phyloP scores from a whole-genome alignment of 371 early-diverging fungal species.

The Mucor ambiguus region DNA sequence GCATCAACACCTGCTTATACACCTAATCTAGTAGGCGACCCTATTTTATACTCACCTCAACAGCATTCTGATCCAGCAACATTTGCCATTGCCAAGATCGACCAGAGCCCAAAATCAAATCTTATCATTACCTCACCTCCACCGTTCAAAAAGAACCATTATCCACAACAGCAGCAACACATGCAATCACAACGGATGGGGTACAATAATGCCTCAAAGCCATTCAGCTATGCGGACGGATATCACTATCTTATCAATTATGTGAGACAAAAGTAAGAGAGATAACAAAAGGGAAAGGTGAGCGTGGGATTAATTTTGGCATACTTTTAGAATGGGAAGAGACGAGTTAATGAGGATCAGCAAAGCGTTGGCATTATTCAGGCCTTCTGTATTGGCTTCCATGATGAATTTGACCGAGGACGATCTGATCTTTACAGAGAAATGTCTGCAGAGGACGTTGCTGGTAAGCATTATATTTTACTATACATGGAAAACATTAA shows the following conservation, averaged over 20 bases:
- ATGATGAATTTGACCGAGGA: conserved; percentile 91
- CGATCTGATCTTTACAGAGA: conserved; percentile 92
- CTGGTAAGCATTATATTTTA: conserved; percentile 9
- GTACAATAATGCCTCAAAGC: conserved; percentile 61
- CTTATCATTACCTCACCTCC: conserved; percentile 12
- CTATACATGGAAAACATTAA: background rate
- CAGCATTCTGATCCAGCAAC: conserved; percentile 5
- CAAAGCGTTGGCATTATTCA: conserved; percentile 86
- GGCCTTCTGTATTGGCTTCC: conserved; percentile 89
- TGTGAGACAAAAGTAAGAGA: conserved; percentile 66
- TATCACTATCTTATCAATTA: conserved; percentile 82
- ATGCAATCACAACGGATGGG: conserved; percentile 17
- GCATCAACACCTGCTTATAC: conserved; percentile 30
- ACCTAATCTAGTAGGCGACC: conserved; percentile 8
- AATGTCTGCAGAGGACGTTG: conserved; percentile 75
- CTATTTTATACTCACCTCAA: conserved; percentile 12
- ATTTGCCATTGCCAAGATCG: conserved; percentile 8
- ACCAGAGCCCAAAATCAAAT: conserved; percentile 12
- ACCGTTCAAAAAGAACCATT: background rate
- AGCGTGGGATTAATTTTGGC: background rate
- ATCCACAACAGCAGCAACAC: background rate
- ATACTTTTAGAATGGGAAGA: conserved; percentile 73
- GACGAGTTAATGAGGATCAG: conserved; percentile 88
- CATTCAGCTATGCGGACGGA: conserved; percentile 86
- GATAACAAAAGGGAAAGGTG: background rate